Evolutionary conservation across 495 filamentous ascomycete genomes (phyloP).

Genomic region (Hyaloscypha variabilis): DNA sequence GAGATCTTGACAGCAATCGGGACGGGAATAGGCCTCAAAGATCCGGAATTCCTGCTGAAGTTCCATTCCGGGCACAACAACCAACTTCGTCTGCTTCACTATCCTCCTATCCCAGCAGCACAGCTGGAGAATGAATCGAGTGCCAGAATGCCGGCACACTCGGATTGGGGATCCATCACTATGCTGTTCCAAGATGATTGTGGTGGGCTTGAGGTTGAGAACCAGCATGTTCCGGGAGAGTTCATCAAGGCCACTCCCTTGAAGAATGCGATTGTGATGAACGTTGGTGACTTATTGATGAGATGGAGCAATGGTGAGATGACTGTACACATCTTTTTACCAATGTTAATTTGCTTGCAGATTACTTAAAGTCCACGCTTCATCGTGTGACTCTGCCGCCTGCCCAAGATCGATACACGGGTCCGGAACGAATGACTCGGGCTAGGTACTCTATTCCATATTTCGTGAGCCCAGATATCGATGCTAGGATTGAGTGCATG

Average conservation of each 20-base stretch:
- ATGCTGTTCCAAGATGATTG: conserved; percentile 54
- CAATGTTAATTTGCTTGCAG: conserved; percentile 29
- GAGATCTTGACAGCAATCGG: conserved; percentile 53
- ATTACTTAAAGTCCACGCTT: conserved; percentile 56
- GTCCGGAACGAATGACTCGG: conserved; percentile 48
- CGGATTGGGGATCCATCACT: conserved; percentile 53
- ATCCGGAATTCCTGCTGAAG: conserved; percentile 50
- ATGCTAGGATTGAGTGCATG: conserved; percentile 58
- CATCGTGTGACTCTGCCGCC: conserved; percentile 55
- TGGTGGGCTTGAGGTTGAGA: conserved; percentile 61
- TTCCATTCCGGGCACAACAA: conserved; percentile 61
- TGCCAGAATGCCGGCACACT: conserved; percentile 57
- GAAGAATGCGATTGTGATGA: conserved; percentile 57
- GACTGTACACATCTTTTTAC: background rate
- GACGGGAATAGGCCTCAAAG: conserved; percentile 56
- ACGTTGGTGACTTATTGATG: conserved; percentile 62
- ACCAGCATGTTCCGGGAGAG: conserved; percentile 45
- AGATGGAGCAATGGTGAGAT: conserved; percentile 61
- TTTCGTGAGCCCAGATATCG: conserved; percentile 58
- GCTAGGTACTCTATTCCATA: conserved; percentile 65
- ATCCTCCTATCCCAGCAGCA: conserved; percentile 58
- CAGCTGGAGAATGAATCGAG: conserved; percentile 45
- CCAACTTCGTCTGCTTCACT: conserved; percentile 68
- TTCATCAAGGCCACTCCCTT: conserved; percentile 57
- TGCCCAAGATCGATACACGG: conserved; percentile 38